Conservation (phyloP, 129 eudicot genomes). For the Sambucus nigra region DNA sequence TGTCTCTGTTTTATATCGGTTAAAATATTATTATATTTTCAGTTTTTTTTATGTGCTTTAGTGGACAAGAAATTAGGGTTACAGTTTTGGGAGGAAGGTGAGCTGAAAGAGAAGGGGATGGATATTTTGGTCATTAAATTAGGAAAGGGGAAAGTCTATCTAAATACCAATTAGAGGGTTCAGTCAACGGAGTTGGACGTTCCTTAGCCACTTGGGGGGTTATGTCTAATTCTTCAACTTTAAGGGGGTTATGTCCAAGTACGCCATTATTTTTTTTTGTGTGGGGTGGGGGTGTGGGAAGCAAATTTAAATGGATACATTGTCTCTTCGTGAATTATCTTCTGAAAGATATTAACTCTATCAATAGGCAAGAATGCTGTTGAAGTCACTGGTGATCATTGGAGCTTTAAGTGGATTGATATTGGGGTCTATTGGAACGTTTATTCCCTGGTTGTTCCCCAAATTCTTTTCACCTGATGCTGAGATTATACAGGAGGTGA, state of each 20-base stretch:
- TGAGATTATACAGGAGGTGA: slow-evolving; percentile 56
- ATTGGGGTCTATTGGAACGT: slow-evolving; percentile 62
- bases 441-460: slow-evolving; percentile 79
- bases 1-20: too few relatives aligned
- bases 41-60: too few relatives aligned
- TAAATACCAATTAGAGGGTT: too few relatives aligned
- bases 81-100: too few relatives aligned
- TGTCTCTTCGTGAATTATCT: not conserved
- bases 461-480: slow-evolving; percentile 72
- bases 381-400: slow-evolving; percentile 78
- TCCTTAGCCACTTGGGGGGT: not conserved
- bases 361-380: slow-evolving; percentile 57
- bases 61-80: too few relatives aligned
- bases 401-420: slow-evolving; percentile 61
- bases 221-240: too few relatives aligned
- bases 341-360: not conserved
- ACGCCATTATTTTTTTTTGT: not conserved
- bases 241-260: not conserved
- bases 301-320: not conserved
- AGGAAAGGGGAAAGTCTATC: too few relatives aligned
- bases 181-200: not conserved
- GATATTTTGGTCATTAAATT: too few relatives aligned
- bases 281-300: not conserved
- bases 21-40: too few relatives aligned
- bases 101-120: too few relatives aligned